Percentiles rank a stretch among this genome's conserved stretches.
These are phyloP conservation scores for Curvularia sp. DNA, from an alignment of 2,329 filamentous ascomycete species.

Conservation along the genomic window DNA sequence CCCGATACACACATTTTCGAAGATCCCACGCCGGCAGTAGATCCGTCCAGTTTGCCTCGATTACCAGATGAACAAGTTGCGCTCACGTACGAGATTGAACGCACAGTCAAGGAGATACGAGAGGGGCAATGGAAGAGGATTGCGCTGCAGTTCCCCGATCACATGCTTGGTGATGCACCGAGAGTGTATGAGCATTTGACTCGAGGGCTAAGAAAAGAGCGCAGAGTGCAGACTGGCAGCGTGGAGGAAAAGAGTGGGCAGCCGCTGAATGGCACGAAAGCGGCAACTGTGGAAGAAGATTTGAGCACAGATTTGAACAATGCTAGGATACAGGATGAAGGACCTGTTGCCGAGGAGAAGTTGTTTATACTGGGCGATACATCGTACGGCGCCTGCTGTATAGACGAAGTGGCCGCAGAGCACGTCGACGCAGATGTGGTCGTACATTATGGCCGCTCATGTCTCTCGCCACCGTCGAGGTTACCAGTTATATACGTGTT, in stretches of 20 bases:
- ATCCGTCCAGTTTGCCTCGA: conserved; percentile 41
- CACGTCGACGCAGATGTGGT: conserved; percentile 90
- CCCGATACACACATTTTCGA: conserved; percentile 68
- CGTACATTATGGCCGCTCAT: conserved; percentile 92
- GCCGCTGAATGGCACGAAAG: conserved; percentile 10
- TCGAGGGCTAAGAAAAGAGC: conserved; percentile 55
- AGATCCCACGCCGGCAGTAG: conserved; percentile 56
- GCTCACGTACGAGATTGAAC: conserved; percentile 82
- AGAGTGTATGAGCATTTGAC: conserved; percentile 74
- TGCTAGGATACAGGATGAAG: conserved; percentile 20
- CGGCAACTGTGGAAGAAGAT: conserved; percentile 21
- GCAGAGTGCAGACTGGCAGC: conserved; percentile 21
- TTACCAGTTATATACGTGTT: conserved; percentile 92
- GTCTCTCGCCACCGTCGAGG: conserved; percentile 85
- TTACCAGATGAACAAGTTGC: conserved; percentile 73
- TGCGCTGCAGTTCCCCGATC: conserved; percentile 94
- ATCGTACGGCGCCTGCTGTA: conserved; percentile 95
- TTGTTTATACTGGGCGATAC: conserved; percentile 93
- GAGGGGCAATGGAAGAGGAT: conserved; percentile 75
- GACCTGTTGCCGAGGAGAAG: conserved; percentile 45
- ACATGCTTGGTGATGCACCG: conserved; percentile 86
- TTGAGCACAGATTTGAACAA: conserved; percentile 27
- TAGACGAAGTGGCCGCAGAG: conserved; percentile 95
- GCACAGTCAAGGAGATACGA: conserved; percentile 79
- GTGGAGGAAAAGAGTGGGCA: conserved; percentile 7